Evolutionary conservation across 768 basidiomycete species (phyloP).

Genomic region (Lactarius indigo): DNA sequence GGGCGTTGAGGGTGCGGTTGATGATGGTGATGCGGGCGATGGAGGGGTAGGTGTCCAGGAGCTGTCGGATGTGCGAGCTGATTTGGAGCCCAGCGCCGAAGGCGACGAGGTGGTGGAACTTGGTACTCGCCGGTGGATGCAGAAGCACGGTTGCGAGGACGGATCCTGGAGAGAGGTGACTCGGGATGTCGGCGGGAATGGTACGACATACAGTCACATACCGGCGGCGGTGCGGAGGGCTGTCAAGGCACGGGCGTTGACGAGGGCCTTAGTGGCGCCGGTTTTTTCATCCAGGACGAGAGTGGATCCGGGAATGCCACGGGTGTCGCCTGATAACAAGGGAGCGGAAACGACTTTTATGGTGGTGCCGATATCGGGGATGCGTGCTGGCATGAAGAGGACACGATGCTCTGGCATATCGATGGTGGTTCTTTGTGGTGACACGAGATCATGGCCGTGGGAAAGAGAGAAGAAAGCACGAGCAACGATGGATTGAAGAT

Average conservation of each 20-base stretch:
- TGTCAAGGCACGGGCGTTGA: constrained; percentile 77
- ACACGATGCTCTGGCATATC: constrained; percentile 52
- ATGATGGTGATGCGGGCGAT: constrained; percentile 55
- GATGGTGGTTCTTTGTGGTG: constrained; percentile 60
- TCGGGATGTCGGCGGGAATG: background rate
- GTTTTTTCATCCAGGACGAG: constrained; percentile 68
- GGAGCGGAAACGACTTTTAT: constrained; percentile 86
- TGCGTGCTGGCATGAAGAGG: constrained; percentile 82
- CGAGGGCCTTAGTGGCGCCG: constrained; percentile 65
- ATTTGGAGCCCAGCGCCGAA: constrained; percentile 77
- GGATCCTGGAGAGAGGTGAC: constrained; percentile 51
- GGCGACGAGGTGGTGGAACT: constrained; percentile 48
- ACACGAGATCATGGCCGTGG: background rate
- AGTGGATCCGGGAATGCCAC: constrained; percentile 74
- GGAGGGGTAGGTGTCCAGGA: constrained; percentile 53
- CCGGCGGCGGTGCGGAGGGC: constrained; percentile 82
- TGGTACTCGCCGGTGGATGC: constrained; percentile 30
- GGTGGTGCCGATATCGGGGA: constrained; percentile 50
- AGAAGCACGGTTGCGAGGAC: constrained; percentile 61
- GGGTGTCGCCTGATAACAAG: constrained; percentile 34
- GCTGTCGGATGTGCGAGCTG: constrained; percentile 58
- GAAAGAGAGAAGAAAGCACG: constrained; percentile 23
- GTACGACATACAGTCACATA: constrained; percentile 56
- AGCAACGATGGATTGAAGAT: constrained; percentile 34
- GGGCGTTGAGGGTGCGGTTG: constrained; percentile 54